These are phyloP conservation scores for Talaromyces sp. DNA, from an alignment of 2,329 filamentous ascomycete genomes.

Conservation along the genomic window DNA sequence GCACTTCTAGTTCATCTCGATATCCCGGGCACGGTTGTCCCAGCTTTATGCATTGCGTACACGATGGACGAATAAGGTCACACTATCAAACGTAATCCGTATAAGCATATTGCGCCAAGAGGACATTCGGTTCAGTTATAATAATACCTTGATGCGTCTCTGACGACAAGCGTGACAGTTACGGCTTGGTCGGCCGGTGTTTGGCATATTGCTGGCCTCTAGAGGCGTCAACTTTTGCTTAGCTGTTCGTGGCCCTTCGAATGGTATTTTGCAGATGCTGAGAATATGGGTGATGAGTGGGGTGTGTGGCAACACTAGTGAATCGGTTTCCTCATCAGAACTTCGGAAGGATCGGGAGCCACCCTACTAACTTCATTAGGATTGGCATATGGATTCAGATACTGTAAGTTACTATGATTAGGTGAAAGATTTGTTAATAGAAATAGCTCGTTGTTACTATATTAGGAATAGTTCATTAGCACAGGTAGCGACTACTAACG, in stretches of 20 bases:
- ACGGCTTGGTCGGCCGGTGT: not conserved
- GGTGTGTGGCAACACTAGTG: not conserved
- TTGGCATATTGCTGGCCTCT: not conserved
- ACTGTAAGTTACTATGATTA: no score
- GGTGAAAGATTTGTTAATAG: no score
- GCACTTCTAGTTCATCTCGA: conserved; percentile 1
- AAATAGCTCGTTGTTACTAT: no score
- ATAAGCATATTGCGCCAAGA: not conserved
- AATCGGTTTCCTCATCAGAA: not conserved
- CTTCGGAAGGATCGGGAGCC: no score
- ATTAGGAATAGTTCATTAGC: no score
- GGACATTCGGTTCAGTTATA: not conserved
- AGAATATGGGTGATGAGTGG: not conserved
- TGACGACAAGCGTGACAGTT: not conserved
- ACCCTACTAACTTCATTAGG: no score
- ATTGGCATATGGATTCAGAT: no score
- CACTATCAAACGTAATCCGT: not conserved
- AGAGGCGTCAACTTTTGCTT: not conserved
- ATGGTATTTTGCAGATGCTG: not conserved
- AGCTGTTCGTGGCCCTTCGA: not conserved
- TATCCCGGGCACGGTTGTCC: conserved; percentile 1
- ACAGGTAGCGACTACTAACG: no score
- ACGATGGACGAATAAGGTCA: conserved; percentile 3
- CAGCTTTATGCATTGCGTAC: conserved; percentile 1
- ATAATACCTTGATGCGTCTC: not conserved